phyloP scores from a whole-genome alignment of 768 basidiomycete species.

The Kwoniella sp. region DNA sequence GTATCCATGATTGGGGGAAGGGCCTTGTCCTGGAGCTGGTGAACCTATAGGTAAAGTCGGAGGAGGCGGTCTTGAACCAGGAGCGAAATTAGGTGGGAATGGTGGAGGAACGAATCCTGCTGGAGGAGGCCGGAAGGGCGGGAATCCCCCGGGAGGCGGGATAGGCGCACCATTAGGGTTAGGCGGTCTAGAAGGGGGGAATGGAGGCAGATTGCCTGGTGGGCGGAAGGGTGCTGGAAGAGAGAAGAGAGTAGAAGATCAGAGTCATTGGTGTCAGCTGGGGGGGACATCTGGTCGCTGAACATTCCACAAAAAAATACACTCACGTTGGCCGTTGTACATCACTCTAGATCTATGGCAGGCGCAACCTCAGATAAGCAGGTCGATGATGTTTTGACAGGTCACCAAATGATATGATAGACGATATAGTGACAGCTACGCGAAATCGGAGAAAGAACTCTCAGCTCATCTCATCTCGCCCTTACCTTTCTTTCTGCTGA shows the following conservation, averaged over 20 bases:
- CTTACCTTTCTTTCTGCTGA: too few relatives aligned
- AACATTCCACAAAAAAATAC: too few relatives aligned
- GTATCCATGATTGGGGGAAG: conserved; percentile 1
- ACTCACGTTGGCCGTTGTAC: conserved; percentile 37
- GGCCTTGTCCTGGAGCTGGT: conserved; percentile 2
- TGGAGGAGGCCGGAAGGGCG: conserved; percentile 45
- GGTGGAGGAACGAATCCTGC: conserved; percentile 40
- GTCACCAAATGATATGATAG: too few relatives aligned
- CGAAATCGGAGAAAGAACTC: too few relatives aligned
- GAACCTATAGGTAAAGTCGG: conserved; percentile 20
- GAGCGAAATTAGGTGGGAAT: conserved; percentile 44
- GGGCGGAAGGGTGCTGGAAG: conserved; percentile 12
- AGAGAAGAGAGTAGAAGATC: neutral
- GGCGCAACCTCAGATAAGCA: neutral
- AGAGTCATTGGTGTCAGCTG: neutral
- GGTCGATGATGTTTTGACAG: too few relatives aligned
- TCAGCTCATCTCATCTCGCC: too few relatives aligned
- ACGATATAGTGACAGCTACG: too few relatives aligned
- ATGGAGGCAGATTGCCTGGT: conserved; percentile 39
- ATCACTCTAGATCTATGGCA: neutral
- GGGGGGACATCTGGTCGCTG: neutral
- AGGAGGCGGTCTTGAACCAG: conserved; percentile 24
- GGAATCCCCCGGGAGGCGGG: conserved; percentile 32
- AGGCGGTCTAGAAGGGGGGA: conserved; percentile 28
- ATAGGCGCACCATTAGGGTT: conserved; percentile 17